These are phyloP conservation scores for Monosporascus sp. DNA, from an alignment of 2,329 filamentous ascomycete genomes.

Conservation along the genomic window DNA sequence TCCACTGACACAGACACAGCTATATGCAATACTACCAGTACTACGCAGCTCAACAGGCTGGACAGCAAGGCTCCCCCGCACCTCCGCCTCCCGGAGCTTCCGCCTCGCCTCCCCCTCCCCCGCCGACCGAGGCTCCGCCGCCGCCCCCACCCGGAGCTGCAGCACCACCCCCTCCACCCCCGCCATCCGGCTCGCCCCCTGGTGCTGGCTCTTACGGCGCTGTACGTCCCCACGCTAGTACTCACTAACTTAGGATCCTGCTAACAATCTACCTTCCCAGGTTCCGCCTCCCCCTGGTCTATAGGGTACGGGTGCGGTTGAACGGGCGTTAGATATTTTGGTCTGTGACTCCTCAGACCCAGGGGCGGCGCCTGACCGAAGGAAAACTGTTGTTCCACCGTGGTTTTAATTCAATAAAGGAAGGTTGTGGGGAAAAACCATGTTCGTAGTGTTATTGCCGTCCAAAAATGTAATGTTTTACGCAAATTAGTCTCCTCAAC, in stretches of 20 bases:
- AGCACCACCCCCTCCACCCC: conserved; percentile 53
- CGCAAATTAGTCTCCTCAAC: no score
- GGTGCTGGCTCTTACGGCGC: conserved; percentile 55
- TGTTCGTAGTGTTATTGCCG: no score
- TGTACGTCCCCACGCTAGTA: conserved; percentile 40
- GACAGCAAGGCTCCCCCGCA: conserved; percentile 40
- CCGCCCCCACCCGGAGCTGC: conserved; percentile 53
- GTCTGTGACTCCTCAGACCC: no score
- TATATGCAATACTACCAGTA: conserved; percentile 71
- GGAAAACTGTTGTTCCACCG: no score
- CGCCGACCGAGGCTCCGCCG: conserved; percentile 58
- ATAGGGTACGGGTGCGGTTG: conserved; percentile 16
- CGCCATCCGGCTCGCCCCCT: conserved; percentile 48
- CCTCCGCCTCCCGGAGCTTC: conserved; percentile 39
- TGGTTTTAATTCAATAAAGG: no score
- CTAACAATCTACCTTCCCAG: conserved; percentile 26
- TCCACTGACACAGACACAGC: conserved; percentile 25
- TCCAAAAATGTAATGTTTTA: no score
- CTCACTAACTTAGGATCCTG: neutral
- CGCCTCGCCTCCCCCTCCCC: conserved; percentile 50
- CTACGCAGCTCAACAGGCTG: conserved; percentile 50
- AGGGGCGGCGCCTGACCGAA: no score
- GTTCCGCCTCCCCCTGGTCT: conserved; percentile 54
- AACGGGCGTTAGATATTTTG: no score
- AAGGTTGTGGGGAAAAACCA: no score